phyloP scores from a whole-genome alignment of 371 early-diverging fungal species.

The Syncephalis fuscata region DNA sequence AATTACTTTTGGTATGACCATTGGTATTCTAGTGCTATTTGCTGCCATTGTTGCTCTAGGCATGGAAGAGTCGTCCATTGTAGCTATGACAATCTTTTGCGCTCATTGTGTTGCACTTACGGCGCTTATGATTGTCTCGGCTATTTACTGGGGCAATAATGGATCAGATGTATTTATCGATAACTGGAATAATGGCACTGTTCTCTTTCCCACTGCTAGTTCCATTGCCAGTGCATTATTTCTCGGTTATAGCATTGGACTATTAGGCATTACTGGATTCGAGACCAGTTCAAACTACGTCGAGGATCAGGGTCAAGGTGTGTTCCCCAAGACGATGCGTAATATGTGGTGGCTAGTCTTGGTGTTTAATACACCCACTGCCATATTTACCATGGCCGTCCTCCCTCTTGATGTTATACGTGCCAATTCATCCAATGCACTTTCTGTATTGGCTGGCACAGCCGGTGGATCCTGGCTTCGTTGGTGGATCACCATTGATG shows the following conservation, averaged over 20 bases:
- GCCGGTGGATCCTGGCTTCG: constrained; percentile 23
- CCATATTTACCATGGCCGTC: constrained; percentile 17
- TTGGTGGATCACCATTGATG: constrained; percentile 26
- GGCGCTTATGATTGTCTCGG: constrained; percentile 18
- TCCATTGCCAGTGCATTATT: constrained; percentile 16
- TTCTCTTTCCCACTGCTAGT: constrained; percentile 9
- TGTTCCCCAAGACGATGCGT: constrained; percentile 34
- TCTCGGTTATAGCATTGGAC: constrained; percentile 32
- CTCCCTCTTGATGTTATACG: constrained; percentile 22
- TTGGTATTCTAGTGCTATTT: constrained; percentile 20
- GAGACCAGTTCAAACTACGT: constrained; percentile 29
- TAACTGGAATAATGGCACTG: constrained; percentile 16
- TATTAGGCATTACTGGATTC: constrained; percentile 35
- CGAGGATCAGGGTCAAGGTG: constrained; percentile 30
- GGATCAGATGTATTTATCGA: constrained; percentile 18
- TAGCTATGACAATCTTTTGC: constrained; percentile 20
- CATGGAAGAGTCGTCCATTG: constrained; percentile 21
- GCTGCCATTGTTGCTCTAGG: constrained; percentile 18
- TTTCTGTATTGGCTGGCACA: constrained; percentile 23
- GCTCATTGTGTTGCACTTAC: constrained; percentile 20
- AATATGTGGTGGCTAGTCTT: constrained; percentile 29
- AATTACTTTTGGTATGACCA: constrained; percentile 18
- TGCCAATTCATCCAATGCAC: constrained; percentile 17
- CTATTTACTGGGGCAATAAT: constrained; percentile 15
- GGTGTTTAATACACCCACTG: constrained; percentile 23